Conservation (phyloP, 2,329 filamentous ascomycete species). For the Fusarium robinianum region DNA sequence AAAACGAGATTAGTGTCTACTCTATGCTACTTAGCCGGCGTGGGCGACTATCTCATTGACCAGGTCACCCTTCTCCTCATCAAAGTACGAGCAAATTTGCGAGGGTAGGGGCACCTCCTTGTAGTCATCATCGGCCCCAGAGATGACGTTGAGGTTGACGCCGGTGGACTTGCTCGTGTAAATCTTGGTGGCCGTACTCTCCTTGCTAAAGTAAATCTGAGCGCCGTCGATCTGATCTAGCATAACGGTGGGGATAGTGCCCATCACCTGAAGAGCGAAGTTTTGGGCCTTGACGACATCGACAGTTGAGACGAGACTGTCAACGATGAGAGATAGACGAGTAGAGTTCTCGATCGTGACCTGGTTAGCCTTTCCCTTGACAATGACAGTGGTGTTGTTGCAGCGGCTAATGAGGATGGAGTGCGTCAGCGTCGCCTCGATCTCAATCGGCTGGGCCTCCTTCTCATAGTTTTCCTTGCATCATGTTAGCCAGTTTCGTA, state of each 20-base stretch:
- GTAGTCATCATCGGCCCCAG: constrained; percentile 75
- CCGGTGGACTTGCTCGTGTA: constrained; percentile 87
- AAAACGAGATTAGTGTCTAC: constrained; percentile 9
- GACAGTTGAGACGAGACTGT: constrained; percentile 86
- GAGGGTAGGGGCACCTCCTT: constrained; percentile 86
- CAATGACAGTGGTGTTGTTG: constrained; percentile 85
- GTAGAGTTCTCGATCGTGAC: constrained; percentile 91
- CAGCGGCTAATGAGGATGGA: constrained; percentile 92
- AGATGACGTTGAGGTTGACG: constrained; percentile 84
- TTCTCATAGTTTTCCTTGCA: constrained; percentile 87
- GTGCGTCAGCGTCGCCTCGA: constrained; percentile 81
- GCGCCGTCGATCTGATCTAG: constrained; percentile 94
- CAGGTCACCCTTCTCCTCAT: constrained; percentile 71
- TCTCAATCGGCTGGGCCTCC: constrained; percentile 71
- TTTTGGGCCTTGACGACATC: constrained; percentile 95
- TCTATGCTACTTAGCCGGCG: constrained; percentile 72
- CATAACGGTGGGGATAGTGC: constrained; percentile 82
- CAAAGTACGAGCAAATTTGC: constrained; percentile 80
- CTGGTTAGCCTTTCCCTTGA: constrained; percentile 95
- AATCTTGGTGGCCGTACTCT: constrained; percentile 77
- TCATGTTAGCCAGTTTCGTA: constrained; percentile 6
- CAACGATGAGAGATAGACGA: constrained; percentile 82
- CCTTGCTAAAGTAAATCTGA: constrained; percentile 81
- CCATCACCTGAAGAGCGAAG: constrained; percentile 91
- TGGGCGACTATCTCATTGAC: constrained; percentile 96